These are phyloP conservation scores for Coccomyxa sp. DNA, from an alignment of 139 green algal species.

Conservation along the genomic window DNA sequence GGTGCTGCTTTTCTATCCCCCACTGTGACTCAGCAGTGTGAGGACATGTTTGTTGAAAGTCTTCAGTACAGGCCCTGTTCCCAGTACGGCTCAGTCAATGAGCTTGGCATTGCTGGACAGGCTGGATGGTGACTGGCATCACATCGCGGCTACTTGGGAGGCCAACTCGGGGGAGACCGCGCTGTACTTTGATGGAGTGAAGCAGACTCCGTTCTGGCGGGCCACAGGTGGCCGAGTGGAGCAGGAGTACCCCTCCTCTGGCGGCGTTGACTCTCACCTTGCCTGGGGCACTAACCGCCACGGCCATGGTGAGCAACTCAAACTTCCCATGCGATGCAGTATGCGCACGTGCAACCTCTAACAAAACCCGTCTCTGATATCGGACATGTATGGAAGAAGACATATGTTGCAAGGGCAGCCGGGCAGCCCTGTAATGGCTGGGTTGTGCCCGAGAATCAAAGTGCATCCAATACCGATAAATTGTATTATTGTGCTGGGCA, in stretches of 20 bases:
- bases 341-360: too few species aligned
- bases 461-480: not conserved
- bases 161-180: constrained; percentile 43
- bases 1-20: too few species aligned
- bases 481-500: constrained; percentile 1
- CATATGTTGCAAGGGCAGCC: too few species aligned
- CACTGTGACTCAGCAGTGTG: too few species aligned
- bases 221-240: constrained; percentile 21
- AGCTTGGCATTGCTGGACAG: constrained; percentile 22
- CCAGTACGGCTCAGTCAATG: too few species aligned
- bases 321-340: not conserved
- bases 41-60: too few species aligned
- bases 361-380: too few species aligned
- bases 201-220: constrained; percentile 58
- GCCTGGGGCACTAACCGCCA: constrained; percentile 34
- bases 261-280: constrained; percentile 58
- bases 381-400: too few species aligned
- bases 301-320: constrained; percentile 22
- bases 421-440: too few species aligned
- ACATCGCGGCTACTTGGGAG: constrained; percentile 76
- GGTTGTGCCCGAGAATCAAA: too few species aligned
- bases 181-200: constrained; percentile 70
- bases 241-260: constrained; percentile 30
- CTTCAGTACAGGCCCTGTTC: too few species aligned
- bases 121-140: constrained; percentile 76